Evolutionary conservation across 371 early-diverging fungal genomes (phyloP).

Genomic region (Catenaria anguillulae): DNA sequence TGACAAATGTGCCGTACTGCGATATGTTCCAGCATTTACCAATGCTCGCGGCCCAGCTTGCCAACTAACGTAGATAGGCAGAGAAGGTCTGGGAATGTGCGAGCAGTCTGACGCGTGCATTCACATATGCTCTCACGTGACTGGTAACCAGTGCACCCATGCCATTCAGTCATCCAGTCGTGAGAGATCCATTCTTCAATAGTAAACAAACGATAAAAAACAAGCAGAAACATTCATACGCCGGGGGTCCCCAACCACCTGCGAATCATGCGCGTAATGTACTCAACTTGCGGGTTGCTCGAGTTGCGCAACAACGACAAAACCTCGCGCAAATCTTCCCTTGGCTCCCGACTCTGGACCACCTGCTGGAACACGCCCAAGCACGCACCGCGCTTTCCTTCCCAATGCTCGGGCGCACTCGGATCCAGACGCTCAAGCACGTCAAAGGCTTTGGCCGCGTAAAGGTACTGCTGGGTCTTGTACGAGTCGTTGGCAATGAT

Average conservation of each 20-base stretch:
- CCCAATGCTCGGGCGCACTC: conserved; percentile 34
- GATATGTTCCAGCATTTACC: too few relatives aligned
- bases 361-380: conserved; percentile 29
- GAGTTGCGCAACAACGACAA: conserved; percentile 28
- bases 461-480: conserved; percentile 28
- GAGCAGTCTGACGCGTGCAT: too few relatives aligned
- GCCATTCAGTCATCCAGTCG: too few relatives aligned
- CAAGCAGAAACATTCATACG: too few relatives aligned
- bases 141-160: too few relatives aligned
- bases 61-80: too few relatives aligned
- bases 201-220: too few relatives aligned
- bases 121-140: too few relatives aligned
- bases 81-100: too few relatives aligned
- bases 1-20: too few relatives aligned
- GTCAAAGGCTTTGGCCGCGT: conserved; percentile 38
- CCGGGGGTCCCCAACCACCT: conserved; percentile 8
- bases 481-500: conserved; percentile 38
- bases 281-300: conserved; percentile 36
- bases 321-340: conserved; percentile 18
- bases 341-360: not conserved
- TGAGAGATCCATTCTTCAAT: too few relatives aligned
- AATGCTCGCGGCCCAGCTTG: too few relatives aligned
- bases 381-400: conserved; percentile 40
- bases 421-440: conserved; percentile 37
- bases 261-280: conserved; percentile 25